These are phyloP conservation scores for Leishmania mexicana DNA, from an alignment of 208 protist species.

Conservation along the genomic window DNA sequence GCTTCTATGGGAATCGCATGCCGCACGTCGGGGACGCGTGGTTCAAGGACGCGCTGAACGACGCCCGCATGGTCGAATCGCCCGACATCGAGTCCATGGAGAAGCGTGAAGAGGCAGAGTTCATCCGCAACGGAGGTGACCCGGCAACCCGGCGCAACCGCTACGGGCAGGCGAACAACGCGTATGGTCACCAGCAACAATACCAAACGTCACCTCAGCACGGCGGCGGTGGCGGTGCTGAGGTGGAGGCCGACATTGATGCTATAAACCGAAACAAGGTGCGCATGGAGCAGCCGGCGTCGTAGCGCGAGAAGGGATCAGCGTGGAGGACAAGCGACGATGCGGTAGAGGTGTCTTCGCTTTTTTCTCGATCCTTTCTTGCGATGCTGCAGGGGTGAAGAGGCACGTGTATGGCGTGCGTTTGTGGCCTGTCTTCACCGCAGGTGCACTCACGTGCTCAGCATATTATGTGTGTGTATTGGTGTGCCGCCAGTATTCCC, in stretches of 20 bases:
- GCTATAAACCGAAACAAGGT: constrained; percentile 20
- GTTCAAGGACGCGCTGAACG: constrained; percentile 52
- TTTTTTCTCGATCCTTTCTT: neutral
- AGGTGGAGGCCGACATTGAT: constrained; percentile 10
- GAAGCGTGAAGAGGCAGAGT: constrained; percentile 40
- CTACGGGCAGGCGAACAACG: constrained; percentile 29
- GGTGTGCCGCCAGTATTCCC: neutral
- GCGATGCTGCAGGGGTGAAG: neutral
- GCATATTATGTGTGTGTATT: neutral
- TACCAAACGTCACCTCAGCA: neutral
- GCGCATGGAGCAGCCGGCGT: constrained; percentile 21
- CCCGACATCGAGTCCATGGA: constrained; percentile 58
- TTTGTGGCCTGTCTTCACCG: neutral
- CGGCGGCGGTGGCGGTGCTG: constrained; percentile 3
- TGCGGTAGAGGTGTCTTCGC: neutral
- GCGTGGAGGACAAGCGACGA: neutral
- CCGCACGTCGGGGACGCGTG: constrained; percentile 45
- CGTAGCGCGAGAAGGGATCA: neutral
- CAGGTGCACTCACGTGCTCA: neutral
- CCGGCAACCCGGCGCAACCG: constrained; percentile 37
- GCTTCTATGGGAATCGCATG: constrained; percentile 63
- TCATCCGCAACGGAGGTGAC: constrained; percentile 24
- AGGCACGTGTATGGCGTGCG: neutral
- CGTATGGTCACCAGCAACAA: constrained; percentile 14
- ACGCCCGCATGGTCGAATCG: constrained; percentile 38